Base-by-base conservation (phyloP, 345 rosid genomes). In the Arabidopsis arenosa region DNA sequence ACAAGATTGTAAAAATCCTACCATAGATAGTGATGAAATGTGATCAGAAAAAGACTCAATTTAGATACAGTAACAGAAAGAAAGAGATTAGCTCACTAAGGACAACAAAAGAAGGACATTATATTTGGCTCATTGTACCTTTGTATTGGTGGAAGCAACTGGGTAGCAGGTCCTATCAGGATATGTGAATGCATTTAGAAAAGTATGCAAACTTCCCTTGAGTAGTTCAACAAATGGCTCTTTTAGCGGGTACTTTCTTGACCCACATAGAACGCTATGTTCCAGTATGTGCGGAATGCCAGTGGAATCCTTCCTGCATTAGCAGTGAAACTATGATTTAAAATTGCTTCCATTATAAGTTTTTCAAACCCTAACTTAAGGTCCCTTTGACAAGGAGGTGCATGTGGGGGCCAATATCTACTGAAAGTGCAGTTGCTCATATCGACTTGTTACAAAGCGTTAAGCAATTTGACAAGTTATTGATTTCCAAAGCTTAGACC, bases 151-250 rank as follows among this genome's bases (percentile, higher is more conserved):
- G 64, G 99, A 95, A 73, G 99, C 98, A 77, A 95, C 97, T 2
- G 99, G 99, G 74, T 92, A 95, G 79, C 98, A 92, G 15, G 98
- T 95, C 83, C 99, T 88, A 68, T 95, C 99, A 45, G 98, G 98
- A 84, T 92, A 95, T 0, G 99, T 95, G 75, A 95, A 90, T 40
- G 99, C 99, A 83, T 95, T 95, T 74, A 95, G 70, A 74, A 92
- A 95, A 37, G 99, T 95, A 63, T 95, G 79, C 84, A 95, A 83
- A 80, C 99, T 95, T 54, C 99, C 98, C 75, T 93, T 95, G 66
- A 95, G 82, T 52, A 95, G 70, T 76, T 95, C 99, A 73, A 92
- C 99, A 80, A 95, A 95, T 9, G 99, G 99, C 80, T 95, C 99
- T 82, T 95, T 95, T 74, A 95, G 82, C 7, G 98, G 98, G 75